Evolutionary conservation across 495 filamentous ascomycete species (phyloP).

Genomic region (Hypoxylon fragiforme): DNA sequence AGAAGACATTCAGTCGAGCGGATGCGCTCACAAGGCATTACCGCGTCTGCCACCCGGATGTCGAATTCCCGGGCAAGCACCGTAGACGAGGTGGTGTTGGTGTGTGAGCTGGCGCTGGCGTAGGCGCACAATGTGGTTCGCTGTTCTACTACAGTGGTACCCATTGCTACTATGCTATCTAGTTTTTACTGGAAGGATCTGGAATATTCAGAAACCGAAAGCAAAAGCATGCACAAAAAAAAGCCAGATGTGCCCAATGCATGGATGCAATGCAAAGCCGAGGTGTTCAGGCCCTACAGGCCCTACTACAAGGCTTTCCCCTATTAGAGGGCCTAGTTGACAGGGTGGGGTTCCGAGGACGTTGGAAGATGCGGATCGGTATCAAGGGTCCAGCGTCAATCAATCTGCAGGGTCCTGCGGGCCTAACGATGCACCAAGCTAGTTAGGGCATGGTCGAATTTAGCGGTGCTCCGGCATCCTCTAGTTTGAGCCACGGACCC

Average conservation of each 20-base stretch:
- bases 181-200: constrained; percentile 28
- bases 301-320: too few relatives aligned
- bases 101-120: constrained; percentile 34
- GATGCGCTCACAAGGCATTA: constrained; percentile 92
- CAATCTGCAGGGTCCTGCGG: constrained; percentile 42
- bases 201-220: constrained; percentile 16
- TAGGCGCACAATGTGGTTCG: constrained; percentile 4
- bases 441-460: constrained; percentile 28
- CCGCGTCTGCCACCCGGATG: constrained; percentile 84
- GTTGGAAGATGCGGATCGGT: constrained; percentile 24
- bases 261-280: constrained; percentile 28
- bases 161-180: constrained; percentile 3
- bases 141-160: constrained; percentile 1
- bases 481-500: background rate
- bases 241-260: constrained; percentile 27
- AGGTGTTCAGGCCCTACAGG: constrained; percentile 15
- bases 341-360: constrained; percentile 22
- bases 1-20: constrained; percentile 93
- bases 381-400: constrained; percentile 40
- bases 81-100: constrained; percentile 42
- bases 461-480: constrained; percentile 15
- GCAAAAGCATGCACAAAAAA: too few relatives aligned
- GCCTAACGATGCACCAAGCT: constrained; percentile 25
- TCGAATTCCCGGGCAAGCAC: constrained; percentile 76
- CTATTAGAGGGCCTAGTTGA: too few relatives aligned